phyloP scores from a whole-genome alignment of 768 basidiomycete genomes.

The Rhodotorula diobovata region DNA sequence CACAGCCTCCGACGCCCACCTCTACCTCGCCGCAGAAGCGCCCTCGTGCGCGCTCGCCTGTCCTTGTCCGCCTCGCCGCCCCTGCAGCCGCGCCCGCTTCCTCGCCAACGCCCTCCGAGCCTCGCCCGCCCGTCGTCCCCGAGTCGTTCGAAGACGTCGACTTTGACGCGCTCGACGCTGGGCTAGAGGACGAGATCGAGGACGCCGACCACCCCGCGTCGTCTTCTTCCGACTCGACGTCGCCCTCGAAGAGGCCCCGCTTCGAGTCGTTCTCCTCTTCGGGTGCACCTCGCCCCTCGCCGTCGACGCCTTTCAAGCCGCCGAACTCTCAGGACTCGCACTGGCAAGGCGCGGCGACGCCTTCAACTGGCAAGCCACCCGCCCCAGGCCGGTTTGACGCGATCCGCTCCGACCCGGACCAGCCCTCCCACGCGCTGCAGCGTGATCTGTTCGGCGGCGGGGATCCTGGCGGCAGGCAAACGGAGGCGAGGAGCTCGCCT shows the following conservation, averaged over 20 bases:
- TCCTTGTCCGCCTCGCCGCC: neutral
- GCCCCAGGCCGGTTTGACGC: neutral
- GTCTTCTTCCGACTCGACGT: neutral
- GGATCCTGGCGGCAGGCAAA: too few species aligned
- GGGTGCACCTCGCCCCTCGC: too few species aligned
- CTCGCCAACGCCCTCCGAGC: constrained; percentile 6
- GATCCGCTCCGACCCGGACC: constrained; percentile 24
- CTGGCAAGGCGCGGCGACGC: neutral
- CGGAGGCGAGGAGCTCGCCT: neutral
- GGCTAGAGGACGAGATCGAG: constrained; percentile 8
- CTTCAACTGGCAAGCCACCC: neutral
- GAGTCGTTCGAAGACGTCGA: neutral
- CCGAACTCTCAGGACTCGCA: neutral
- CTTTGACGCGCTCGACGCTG: constrained; percentile 4
- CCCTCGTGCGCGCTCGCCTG: neutral
- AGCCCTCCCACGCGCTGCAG: constrained; percentile 24
- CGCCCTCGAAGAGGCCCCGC: constrained; percentile 4
- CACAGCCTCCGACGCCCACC: neutral
- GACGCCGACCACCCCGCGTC: constrained; percentile 8
- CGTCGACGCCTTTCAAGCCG: too few species aligned
- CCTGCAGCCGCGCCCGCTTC: neutral
- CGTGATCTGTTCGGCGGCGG: constrained; percentile 5
- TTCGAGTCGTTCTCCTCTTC: constrained; percentile 2
- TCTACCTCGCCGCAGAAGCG: constrained; percentile 8
- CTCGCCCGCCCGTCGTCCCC: too few species aligned